These are phyloP conservation scores for Sphaerulina populicola DNA, from an alignment of 2,329 filamentous ascomycete genomes.

Conservation along the genomic window DNA sequence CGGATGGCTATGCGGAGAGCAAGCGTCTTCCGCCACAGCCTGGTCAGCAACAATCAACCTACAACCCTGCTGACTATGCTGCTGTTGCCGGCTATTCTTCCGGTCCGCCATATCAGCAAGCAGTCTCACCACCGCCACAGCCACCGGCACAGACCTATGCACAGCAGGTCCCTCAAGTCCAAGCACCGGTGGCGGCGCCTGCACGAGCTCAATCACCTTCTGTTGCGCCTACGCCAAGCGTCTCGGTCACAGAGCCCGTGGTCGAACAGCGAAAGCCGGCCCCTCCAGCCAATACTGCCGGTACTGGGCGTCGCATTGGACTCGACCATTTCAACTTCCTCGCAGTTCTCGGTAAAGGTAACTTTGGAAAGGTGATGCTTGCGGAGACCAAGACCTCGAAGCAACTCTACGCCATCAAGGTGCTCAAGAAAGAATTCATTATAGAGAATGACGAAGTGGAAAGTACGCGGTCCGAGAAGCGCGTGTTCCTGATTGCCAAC, in stretches of 20 bases:
- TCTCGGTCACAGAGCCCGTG: slow-evolving; percentile 25
- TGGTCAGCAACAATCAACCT: slow-evolving; percentile 45
- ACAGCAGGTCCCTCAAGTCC: slow-evolving; percentile 38
- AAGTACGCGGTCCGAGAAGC: slow-evolving; percentile 93
- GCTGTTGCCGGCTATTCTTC: slow-evolving; percentile 29
- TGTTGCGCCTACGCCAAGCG: slow-evolving; percentile 26
- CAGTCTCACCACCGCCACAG: slow-evolving; percentile 42
- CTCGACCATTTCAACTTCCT: slow-evolving; percentile 99
- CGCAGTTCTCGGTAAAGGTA: slow-evolving; percentile 94
- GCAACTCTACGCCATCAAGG: slow-evolving; percentile 95
- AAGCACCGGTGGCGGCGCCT: slow-evolving; percentile 35
- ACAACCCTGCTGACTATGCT: slow-evolving; percentile 71
- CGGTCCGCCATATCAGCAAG: slow-evolving; percentile 37
- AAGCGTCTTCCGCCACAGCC: slow-evolving; percentile 29
- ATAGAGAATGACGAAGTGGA: slow-evolving; percentile 99
- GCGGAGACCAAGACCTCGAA: slow-evolving; percentile 90
- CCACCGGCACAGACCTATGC: slow-evolving; percentile 50
- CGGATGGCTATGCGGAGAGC: slow-evolving; percentile 31
- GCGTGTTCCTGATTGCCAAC: slow-evolving; percentile 94
- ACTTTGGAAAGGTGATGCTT: slow-evolving; percentile 99
- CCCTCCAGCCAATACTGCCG: slow-evolving; percentile 59
- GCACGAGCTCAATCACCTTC: slow-evolving; percentile 33
- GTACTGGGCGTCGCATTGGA: slow-evolving; percentile 77
- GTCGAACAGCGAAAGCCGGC: slow-evolving; percentile 49
- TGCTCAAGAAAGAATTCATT: slow-evolving; percentile 99